These are phyloP conservation scores for Excoecaria cochinchinensis DNA, from an alignment of 345 rosid species.

Conservation along the genomic window DNA sequence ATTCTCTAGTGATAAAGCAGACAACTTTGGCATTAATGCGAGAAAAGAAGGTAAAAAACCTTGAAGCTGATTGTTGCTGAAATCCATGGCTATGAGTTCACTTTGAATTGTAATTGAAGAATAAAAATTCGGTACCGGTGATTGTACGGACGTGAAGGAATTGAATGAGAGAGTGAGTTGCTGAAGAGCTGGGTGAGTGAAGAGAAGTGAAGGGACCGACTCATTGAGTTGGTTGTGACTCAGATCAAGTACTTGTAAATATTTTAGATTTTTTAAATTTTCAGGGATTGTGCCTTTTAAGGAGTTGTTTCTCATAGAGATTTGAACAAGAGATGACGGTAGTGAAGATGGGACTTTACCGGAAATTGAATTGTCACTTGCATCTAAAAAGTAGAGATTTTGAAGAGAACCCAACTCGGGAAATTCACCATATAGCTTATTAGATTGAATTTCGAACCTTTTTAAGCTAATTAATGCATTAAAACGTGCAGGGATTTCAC, in stretches of 20 bases:
- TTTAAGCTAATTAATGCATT: constrained; percentile 42
- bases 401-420: constrained; percentile 58
- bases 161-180: constrained; percentile 84
- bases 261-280: constrained; percentile 30
- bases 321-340: constrained; percentile 58
- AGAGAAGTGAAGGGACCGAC: constrained; percentile 49
- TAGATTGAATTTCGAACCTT: constrained; percentile 73
- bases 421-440: constrained; percentile 55
- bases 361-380: constrained; percentile 64
- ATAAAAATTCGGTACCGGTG: constrained; percentile 27
- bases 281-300: constrained; percentile 53
- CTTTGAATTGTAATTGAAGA: constrained; percentile 25
- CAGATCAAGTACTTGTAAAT: constrained; percentile 67
- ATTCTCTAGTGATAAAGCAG: constrained; percentile 43
- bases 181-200: constrained; percentile 66
- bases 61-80: constrained; percentile 38
- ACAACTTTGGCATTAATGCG: constrained; percentile 40
- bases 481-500: constrained; percentile 54
- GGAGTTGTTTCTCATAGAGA: constrained; percentile 69
- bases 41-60: constrained; percentile 40
- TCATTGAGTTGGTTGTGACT: constrained; percentile 61
- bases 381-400: constrained; percentile 60
- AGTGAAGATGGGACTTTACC: constrained; percentile 51
- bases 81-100: constrained; percentile 49
- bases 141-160: constrained; percentile 51